phyloP scores from a whole-genome alignment of 495 filamentous ascomycete species.

The Astrothelium macrocarpum region DNA sequence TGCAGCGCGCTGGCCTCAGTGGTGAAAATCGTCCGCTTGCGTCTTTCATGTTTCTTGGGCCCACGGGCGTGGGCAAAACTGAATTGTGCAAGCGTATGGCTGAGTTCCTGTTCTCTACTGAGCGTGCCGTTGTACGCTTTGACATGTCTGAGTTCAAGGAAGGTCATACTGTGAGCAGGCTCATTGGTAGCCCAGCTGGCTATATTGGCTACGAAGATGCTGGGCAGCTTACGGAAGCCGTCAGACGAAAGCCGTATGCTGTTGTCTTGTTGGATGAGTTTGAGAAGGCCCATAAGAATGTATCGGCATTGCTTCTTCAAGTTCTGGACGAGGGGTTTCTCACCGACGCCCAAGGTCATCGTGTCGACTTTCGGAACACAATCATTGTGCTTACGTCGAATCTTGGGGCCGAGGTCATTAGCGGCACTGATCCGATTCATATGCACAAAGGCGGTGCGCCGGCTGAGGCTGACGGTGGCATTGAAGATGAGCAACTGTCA shows the following conservation, averaged over 20 bases:
- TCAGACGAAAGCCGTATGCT: conserved; percentile 90
- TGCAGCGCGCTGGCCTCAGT: conserved; percentile 86
- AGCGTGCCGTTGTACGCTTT: conserved; percentile 80
- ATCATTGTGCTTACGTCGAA: conserved; percentile 95
- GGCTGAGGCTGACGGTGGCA: conserved; percentile 28
- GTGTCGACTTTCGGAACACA: conserved; percentile 91
- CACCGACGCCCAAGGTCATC: conserved; percentile 90
- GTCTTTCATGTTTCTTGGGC: conserved; percentile 95
- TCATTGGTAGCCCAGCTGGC: conserved; percentile 87
- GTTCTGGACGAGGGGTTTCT: conserved; percentile 95
- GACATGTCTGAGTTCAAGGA: conserved; percentile 99
- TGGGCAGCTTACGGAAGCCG: conserved; percentile 91
- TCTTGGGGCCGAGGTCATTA: conserved; percentile 67
- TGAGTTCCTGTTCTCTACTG: conserved; percentile 82
- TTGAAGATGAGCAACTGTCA: conserved; percentile 53
- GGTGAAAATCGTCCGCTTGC: conserved; percentile 86
- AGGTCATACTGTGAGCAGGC: conserved; percentile 85
- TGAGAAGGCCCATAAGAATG: conserved; percentile 93
- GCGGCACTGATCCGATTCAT: conserved; percentile 47
- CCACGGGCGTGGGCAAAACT: conserved; percentile 94
- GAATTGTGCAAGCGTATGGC: conserved; percentile 96
- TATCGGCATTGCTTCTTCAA: conserved; percentile 85
- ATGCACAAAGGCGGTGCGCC: conserved; percentile 39
- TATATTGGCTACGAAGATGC: conserved; percentile 97
- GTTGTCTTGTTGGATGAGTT: conserved; percentile 95